Base-by-base conservation (phyloP, 768 basidiomycete genomes). In the Termitomyces titanicus region DNA sequence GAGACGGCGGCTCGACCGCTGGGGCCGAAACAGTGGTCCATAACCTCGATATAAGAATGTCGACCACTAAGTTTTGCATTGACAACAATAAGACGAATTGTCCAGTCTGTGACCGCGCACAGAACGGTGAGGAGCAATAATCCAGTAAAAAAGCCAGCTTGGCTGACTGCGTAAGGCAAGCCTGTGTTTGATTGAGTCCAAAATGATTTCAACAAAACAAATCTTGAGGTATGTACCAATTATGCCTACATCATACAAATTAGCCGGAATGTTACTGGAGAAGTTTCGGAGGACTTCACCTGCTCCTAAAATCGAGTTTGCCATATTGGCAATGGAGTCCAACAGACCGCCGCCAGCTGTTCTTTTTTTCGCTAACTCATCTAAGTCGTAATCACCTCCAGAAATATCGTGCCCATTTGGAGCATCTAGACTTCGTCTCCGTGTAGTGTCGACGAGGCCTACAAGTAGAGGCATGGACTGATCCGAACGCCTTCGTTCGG, bases 31-130 rank as follows among this genome's bases (percentile, higher is more conserved):
- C 92, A 95, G 48, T 85, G 88, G 66, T 90, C 77, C 94, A 98
- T 96, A 52, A 97, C 89, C 61, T 89, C 94, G 55, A 95, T 94
- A 66, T 98, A 98, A 2, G 92, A 92, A 61, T 84, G 86, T 46
- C 90, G 78, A 0, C 97, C 96, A 62, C 93, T 94, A 54, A 99
- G 77, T 75, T 99, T 99, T 31, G 94, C 96, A 66, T 98, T 98
- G 63, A 93, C 68, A 39, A 98, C 92, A 51, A 99, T 96, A 29
- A 99, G 83, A 17, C 94, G 86, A 53, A 99, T 97, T 3, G 97
- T 99, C 95, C 95, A 97, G 70, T 92, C 91, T n/a, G 97, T 98
- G 38, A 97, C 81, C 18, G 70, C 79, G 49, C 90, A 95, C 10
- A 99, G 75, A 0, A 85, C 69, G 27, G 94, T 74, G 24, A 99